Base-by-base conservation (phyloP, 73 alveolate genomes). In the Durusdinium trenchii region DNA sequence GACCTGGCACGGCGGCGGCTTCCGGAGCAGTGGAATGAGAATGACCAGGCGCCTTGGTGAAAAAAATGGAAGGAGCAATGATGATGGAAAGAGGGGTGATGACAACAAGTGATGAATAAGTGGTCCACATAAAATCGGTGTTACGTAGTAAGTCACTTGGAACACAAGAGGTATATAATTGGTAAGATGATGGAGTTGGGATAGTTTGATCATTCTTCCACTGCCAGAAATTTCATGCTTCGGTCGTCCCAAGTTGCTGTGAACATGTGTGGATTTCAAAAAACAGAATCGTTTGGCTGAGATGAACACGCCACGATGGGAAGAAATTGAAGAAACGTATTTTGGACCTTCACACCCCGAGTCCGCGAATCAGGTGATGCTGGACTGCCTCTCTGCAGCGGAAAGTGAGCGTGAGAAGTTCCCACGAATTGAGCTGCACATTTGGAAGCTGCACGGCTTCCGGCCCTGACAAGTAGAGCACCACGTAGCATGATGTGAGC, bases 361-460 rank as follows among this genome's bases (percentile, higher is more conserved):
- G 30, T 60, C n/a, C n/a, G n/a, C 23, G 91, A 73, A 32, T 46
- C 73, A 83, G 94, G 94, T 83, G 50, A 83, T 83, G 94, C 94
- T 83, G 73, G 94, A 83, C 94, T 83, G 50, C 48, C 67, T 83
- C 47, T 46, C 36, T 36, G 94, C 76, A 16, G 50, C 38, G 30
- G 35, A 51, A 26, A 35, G 48, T 40, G 51, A 36, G 48, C 52
- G 94, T 12, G 48, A 51, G 7, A 47, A 83, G 73, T 35, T 83
- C 50, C 94, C 94, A 30, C 38, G 40, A 0, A 71, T 48, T 40
- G 94, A 83, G 47, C 75, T 83, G 43, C 94, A 51, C 94, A 38
- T 83, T 6, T 83, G 94, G 94, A 83, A 83, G 50, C 50, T 83
- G 75, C 75, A 83, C 94, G 94, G 94, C 51, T 83, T 83, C 35